Base-by-base conservation (phyloP, 805 yeast species). In the Deakozyma indianensis region DNA sequence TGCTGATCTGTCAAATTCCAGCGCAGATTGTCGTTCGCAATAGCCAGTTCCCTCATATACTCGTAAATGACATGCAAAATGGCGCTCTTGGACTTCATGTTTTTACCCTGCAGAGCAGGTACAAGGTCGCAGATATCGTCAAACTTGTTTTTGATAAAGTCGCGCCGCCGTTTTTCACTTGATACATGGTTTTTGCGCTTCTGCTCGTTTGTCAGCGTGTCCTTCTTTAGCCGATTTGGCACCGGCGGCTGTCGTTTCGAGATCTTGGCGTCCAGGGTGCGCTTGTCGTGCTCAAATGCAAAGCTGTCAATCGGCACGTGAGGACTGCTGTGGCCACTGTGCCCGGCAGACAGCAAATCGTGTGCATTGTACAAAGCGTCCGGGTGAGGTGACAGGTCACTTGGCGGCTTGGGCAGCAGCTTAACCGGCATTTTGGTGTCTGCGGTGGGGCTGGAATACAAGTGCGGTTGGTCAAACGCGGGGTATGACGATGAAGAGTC, bases 91-190 rank as follows among this genome's bases (percentile, higher is more conserved):
- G 62, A 53, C 41, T 29, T 20, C 25, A 35, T 44, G 29, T 45
- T 43, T 47, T 21, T 25, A 48, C 41, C 18, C 41, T 42, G 23
- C 35, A 55, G 45, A 9, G 48, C 54, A 4, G 71, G 71, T 14
- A 67, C 64, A 43, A 66, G 49, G 7, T 50, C 44, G 43, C 64
- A 57, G 54, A 67, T 51, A 42, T 57, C 61, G n/a, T 59, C 59
- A 48, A 65, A 65, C 32, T 60, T 58, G 38, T 51, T 54, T 51
- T 63, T 65, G 50, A 67, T 68, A 27, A 50, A 48, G 45, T 63
- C 66, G 3, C 71, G 56, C 1, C 71, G 59, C 23, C 62, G 57
- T 53, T 67, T 63, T 45, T 67, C 71, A 40, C 64, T 60, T 20
- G 57, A 53, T 23, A 65, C 56, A 47, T 67, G 71, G 46, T 65